Evolutionary conservation across 2,329 filamentous ascomycete genomes (phyloP), one percentile per base, ranked within the genome.

Genomic region (Diaporthe destruens): DNA sequence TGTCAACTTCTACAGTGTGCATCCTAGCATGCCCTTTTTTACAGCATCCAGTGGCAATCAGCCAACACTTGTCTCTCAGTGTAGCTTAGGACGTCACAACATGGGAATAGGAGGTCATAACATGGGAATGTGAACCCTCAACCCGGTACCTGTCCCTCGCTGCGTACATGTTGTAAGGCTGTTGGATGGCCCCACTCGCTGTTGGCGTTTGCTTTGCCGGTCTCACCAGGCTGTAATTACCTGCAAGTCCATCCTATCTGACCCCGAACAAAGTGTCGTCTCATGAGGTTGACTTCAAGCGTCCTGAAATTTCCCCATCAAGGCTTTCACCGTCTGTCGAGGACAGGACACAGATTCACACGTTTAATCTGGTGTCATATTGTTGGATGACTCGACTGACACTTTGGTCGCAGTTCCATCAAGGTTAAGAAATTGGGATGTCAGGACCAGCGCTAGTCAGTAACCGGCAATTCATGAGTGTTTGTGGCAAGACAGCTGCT

Each of bases 101-200:
- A n/a, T n/a, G n/a, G n/a, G n/a, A n/a, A n/a, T n/a, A n/a, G n/a
- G n/a, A n/a, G n/a, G n/a, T n/a, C n/a, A n/a, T 49, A 2, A 20
- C 6, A 9, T 8, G 16, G 12, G 6, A 2, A 20, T 8, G 11
- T 9, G 16, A 55, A 6, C 8, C 0, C 9, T 5, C 8, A 0
- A 18, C 0, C 6, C 29, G 6, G 8, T 29, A 32, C 25, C 3
- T 32, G 16, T 1, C 29, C 2, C 16, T 54, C 23, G 4, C 32
- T 34, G 3, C 3, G 3, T 34, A 3, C n/a, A n/a, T n/a, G n/a
- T n/a, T n/a, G n/a, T n/a, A n/a, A n/a, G n/a, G n/a, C n/a, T n/a
- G n/a, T n/a, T n/a, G 3, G 5, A 5, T 6, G 1, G 1, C 12
- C 6, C 55, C 4, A 9, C 14, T 23, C 2, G 0, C 0, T 39